Base-by-base conservation (phyloP, 345 rosid genomes). In the Hypericum perforatum region DNA sequence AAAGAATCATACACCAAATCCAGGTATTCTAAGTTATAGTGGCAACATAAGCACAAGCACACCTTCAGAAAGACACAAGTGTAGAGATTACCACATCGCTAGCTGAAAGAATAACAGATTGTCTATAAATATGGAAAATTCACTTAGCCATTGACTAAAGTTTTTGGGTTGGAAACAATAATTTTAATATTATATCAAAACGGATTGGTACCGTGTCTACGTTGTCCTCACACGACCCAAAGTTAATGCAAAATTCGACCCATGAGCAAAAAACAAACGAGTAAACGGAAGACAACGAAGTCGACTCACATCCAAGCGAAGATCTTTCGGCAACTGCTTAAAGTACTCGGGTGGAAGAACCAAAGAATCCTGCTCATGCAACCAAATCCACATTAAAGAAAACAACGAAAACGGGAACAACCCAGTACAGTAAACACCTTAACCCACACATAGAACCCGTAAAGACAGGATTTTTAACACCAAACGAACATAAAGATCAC, bases 321-420 rank as follows among this genome's bases (percentile, higher is more conserved):
- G 92, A 64, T 91, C 96, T 29, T 52, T 5, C 6, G 98, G 96
- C 16, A 91, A 55, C 66, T 78, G 74, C 16, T 74, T 53, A 45
- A 91, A 78, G 72, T 73, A 91, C 66, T 81, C 96, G 36, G 84
- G 62, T 7, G 95, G 87, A 58, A 91, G 94, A 79, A 82, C 85
- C 61, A 91, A 84, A 63, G 81, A 66, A 47, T 75, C 83, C 98
- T 87, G 86, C 87, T 75, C 41, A 37, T 54, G 10, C 49, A 32
- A 8, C 32, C 15, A 42, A 49, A 5, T 40, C 22, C 44, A 52
- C n/a, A n/a, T n/a, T n/a, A n/a, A n/a, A n/a, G n/a, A n/a, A n/a
- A n/a, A n/a, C n/a, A n/a, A n/a, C n/a, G n/a, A n/a, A n/a, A n/a
- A n/a, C n/a, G n/a, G n/a, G n/a, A 9, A 29, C 43, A 44, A 39